A percentile compares a stretch with the other conserved stretches of the same genome.
phyloP scores from a whole-genome alignment of 2,329 filamentous ascomycete species.

The Leptographium procerum region DNA sequence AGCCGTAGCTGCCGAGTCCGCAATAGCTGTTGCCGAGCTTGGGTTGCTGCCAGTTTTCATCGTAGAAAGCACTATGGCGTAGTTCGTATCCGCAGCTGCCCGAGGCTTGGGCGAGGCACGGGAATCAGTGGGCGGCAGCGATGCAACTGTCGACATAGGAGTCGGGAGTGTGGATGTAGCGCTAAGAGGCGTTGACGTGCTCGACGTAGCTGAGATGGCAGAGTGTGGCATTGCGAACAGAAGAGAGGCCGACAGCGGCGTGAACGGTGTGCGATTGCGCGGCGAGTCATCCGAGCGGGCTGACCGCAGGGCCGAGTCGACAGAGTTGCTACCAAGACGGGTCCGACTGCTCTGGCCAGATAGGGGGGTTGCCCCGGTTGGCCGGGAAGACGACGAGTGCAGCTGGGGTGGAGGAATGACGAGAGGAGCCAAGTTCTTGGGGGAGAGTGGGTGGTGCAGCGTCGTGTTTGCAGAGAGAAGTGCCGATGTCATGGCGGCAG shows the following conservation, averaged over 20 bases:
- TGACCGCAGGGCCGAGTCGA: conserved; percentile 28
- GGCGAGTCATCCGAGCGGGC: conserved; percentile 36
- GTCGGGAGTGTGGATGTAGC: conserved; percentile 28
- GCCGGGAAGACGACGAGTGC: conserved; percentile 18
- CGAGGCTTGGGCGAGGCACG: background rate
- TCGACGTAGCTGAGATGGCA: conserved; percentile 20
- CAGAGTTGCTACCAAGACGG: conserved; percentile 31
- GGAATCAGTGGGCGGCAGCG: background rate
- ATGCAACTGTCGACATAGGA: conserved; percentile 27
- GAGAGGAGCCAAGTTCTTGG: conserved; percentile 43
- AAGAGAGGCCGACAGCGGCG: conserved; percentile 14
- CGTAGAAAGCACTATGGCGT: conserved; percentile 15
- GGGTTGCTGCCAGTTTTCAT: conserved; percentile 15
- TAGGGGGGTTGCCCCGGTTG: conserved; percentile 22
- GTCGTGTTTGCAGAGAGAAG: background rate
- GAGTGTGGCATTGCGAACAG: conserved; percentile 21
- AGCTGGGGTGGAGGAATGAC: conserved; percentile 35
- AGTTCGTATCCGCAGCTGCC: conserved; percentile 20
- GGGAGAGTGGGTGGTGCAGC: conserved; percentile 31
- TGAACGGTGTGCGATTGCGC: conserved; percentile 29
- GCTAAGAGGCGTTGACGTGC: conserved; percentile 22
- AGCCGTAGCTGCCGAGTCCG: background rate
- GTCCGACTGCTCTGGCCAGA: conserved; percentile 29
- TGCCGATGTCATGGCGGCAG: background rate
- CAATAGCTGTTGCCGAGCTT: background rate